Evolutionary conservation across 805 yeast genomes (phyloP).

Genomic region (Candida peoriensis): DNA sequence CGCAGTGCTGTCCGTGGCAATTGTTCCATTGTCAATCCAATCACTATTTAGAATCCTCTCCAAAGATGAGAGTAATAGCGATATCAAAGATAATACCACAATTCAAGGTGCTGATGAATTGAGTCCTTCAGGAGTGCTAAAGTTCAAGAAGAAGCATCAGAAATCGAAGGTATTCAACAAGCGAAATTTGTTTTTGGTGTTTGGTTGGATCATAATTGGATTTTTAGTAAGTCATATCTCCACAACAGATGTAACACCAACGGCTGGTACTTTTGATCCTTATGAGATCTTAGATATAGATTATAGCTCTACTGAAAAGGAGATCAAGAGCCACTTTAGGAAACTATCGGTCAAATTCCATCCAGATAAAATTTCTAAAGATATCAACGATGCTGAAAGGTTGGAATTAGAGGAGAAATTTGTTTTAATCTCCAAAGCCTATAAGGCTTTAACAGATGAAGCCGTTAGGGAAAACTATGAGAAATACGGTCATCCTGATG

Average conservation of each 20-base stretch:
- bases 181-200: constrained; percentile 12
- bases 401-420: constrained; percentile 65
- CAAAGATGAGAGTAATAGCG: not conserved
- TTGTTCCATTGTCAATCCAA: constrained; percentile 19
- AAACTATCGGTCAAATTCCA: constrained; percentile 84
- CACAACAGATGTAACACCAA: constrained; percentile 33
- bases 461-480: constrained; percentile 72
- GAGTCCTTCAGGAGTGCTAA: too few species aligned
- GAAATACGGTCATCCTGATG: constrained; percentile 96
- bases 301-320: constrained; percentile 64
- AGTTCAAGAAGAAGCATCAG: constrained; percentile 3
- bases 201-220: constrained; percentile 29
- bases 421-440: constrained; percentile 84
- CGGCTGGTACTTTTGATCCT: constrained; percentile 71
- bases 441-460: constrained; percentile 92
- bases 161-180: constrained; percentile 10
- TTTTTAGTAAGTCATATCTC: constrained; percentile 31
- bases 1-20: constrained; percentile 20
- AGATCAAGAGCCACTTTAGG: constrained; percentile 77
- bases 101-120: constrained; percentile 9
- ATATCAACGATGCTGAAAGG: constrained; percentile 47
- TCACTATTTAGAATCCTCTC: constrained; percentile 5
- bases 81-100: constrained; percentile 6
- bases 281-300: constrained; percentile 78
- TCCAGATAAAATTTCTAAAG: constrained; percentile 80